phyloP scores from a whole-genome alignment of 768 basidiomycete species.

The Agaricus sinodeliciosus region DNA sequence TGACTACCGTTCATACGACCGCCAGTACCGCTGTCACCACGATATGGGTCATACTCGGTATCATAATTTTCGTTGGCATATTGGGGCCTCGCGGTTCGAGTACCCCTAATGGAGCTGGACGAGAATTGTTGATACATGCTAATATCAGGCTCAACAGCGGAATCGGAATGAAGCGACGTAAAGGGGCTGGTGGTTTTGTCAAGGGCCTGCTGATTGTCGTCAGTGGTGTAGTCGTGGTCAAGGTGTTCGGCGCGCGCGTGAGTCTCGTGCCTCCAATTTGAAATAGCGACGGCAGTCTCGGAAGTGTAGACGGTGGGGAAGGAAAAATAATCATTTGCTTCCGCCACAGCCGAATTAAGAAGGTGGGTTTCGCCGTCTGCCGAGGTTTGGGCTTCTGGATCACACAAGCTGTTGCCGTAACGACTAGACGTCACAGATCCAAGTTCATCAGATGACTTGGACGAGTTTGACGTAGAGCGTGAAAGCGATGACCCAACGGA shows the following conservation, averaged over 20 bases:
- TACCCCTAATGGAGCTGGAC: conserved; percentile 18
- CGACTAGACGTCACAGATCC: conserved; percentile 10
- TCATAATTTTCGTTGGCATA: conserved; percentile 4
- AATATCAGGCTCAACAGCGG: conserved; percentile 15
- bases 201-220: neutral
- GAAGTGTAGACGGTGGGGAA: conserved; percentile 16
- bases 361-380: conserved; percentile 10
- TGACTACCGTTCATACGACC: neutral
- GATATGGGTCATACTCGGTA: conserved; percentile 7
- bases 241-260: neutral
- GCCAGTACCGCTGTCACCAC: neutral
- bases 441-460: conserved; percentile 18
- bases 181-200: neutral
- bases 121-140: conserved; percentile 29
- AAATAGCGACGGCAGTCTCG: conserved; percentile 11
- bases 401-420: conserved; percentile 5
- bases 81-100: conserved; percentile 4
- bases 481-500: conserved; percentile 26
- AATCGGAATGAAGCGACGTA: conserved; percentile 1
- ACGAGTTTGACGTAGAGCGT: conserved; percentile 32
- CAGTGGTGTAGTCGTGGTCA: neutral
- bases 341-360: conserved; percentile 17
- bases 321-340: conserved; percentile 16
- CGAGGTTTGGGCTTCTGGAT: conserved; percentile 14
- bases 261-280: conserved; percentile 12